Evolutionary conservation across 2,329 filamentous ascomycete genomes (phyloP), one percentile per base, ranked within the genome.

Genomic region (Alternaria brassicicola): DNA sequence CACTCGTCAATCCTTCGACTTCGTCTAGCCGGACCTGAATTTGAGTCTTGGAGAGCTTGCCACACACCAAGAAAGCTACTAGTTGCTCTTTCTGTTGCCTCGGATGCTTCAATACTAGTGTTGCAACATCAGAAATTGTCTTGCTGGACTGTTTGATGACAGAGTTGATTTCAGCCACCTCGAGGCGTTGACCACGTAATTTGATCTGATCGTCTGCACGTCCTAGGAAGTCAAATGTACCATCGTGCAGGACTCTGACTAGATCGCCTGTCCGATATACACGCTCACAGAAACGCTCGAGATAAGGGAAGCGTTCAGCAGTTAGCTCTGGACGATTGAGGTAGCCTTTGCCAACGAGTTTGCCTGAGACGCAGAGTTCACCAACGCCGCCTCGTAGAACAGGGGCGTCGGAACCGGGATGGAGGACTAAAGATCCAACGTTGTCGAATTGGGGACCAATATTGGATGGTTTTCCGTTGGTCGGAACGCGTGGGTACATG

Each of bases 151-250:
- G 81, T 45, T 87, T 88, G 67, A 97, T 92, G 8, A 90, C 86
- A 47, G 93, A 88, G 66, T 96, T 95, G 75, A 97, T 96, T 78
- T 98, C 93, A 1, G 89, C 91, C 59, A 96, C 89, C 70, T 98
- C 94, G 1, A 98, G 83, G 13, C 93, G 84, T 74, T 97, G 93
- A 0, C 93, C 93, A 10, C 94, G 87, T 3, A 97, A 83, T 74
- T 98, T 98, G 62, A 97, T 89, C 76, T 98, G 93, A 54, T 96
- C 92, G 71, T 98, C 94, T 6, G 89, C 90, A 13, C 94, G 86
- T 3, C 94, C 93, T 2, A 96, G 82, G 71, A 97, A 97, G 55
- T 94, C 90, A 64, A 97, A 93, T 41, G 89, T 92, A 1, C 87
- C 88, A 73, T 97, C 90, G 52, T 92, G 83, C 7, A 96, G 78